phyloP scores from a whole-genome alignment of 164 flowering plant species.

The Liriodendron chinense region DNA sequence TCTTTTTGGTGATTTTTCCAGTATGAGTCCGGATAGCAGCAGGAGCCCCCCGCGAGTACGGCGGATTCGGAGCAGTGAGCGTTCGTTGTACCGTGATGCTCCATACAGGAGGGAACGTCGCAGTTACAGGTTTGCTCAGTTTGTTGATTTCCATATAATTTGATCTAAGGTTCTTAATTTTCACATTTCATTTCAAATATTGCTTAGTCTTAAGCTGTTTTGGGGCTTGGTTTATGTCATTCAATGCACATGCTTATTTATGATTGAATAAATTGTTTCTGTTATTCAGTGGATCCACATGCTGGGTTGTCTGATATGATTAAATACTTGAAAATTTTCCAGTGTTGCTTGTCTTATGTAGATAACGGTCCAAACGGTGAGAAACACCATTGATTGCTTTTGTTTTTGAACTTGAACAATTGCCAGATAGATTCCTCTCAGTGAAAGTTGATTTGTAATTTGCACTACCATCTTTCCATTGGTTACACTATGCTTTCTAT shows the following conservation, averaged over 20 bases:
- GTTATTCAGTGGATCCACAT: neutral
- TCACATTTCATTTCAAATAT: too few relatives aligned
- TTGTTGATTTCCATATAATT: neutral
- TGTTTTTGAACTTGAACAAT: too few relatives aligned
- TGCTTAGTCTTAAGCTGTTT: too few relatives aligned
- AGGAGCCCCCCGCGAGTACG: conserved; percentile 27
- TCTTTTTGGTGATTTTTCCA: neutral
- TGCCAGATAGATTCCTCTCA: too few relatives aligned
- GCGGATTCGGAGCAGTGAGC: conserved; percentile 28
- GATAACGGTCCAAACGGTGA: too few relatives aligned
- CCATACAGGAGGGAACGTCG: conserved; percentile 33
- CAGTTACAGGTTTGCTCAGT: neutral
- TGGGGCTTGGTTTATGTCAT: neutral
- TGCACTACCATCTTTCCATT: too few relatives aligned
- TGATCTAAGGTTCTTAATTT: neutral
- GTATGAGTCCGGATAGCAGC: conserved; percentile 24
- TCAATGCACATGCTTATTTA: neutral
- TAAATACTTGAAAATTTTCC: neutral
- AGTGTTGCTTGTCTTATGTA: too few relatives aligned
- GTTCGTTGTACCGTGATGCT: conserved; percentile 28
- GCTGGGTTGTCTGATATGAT: neutral
- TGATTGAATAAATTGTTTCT: neutral
- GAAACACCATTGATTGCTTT: too few relatives aligned
- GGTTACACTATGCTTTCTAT: too few relatives aligned
- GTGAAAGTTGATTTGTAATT: too few relatives aligned